A percentile compares a stretch with the other conserved stretches of the same genome.
Conservation (phyloP, 2,329 filamentous ascomycete genomes). For the Trichoderma semiorbis region DNA sequence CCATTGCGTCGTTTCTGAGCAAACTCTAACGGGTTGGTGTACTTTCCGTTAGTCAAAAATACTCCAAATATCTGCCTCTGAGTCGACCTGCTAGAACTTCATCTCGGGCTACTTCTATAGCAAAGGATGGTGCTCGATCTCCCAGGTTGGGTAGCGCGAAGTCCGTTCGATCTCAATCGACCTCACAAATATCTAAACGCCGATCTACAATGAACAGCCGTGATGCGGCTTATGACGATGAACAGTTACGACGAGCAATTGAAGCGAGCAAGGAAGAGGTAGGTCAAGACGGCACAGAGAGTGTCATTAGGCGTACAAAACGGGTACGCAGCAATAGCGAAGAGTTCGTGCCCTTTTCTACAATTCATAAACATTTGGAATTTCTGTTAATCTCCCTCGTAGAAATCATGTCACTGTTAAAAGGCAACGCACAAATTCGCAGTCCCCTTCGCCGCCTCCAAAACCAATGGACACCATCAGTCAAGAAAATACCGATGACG, state of each 20-base stretch:
- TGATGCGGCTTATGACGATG: slow-evolving; percentile 91
- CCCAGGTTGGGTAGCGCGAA: slow-evolving; percentile 54
- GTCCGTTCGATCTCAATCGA: slow-evolving; percentile 51
- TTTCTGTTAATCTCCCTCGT: slow-evolving; percentile 5
- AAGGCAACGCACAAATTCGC: slow-evolving; percentile 78
- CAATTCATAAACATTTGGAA: background rate
- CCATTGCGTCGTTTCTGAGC: background rate
- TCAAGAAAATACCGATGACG: slow-evolving; percentile 71
- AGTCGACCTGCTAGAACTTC: slow-evolving; percentile 53
- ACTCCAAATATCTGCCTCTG: slow-evolving; percentile 62
- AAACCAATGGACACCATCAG: slow-evolving; percentile 46
- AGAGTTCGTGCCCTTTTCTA: slow-evolving; percentile 65
- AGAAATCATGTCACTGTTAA: slow-evolving; percentile 73
- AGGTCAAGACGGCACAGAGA: slow-evolving; percentile 46
- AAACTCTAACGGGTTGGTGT: background rate
- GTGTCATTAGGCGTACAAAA: slow-evolving; percentile 66
- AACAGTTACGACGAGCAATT: slow-evolving; percentile 81
- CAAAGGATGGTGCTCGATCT: slow-evolving; percentile 58
- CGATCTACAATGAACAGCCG: slow-evolving; percentile 97
- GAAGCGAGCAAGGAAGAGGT: slow-evolving; percentile 91
- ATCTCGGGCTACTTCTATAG: slow-evolving; percentile 62
- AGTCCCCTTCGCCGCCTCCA: slow-evolving; percentile 58
- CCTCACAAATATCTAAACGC: slow-evolving; percentile 66
- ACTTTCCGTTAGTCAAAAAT: slow-evolving; percentile 52
- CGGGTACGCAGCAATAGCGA: slow-evolving; percentile 86